Conservation (phyloP, 2,329 filamentous ascomycete species). For the Aspergillus tanneri region DNA sequence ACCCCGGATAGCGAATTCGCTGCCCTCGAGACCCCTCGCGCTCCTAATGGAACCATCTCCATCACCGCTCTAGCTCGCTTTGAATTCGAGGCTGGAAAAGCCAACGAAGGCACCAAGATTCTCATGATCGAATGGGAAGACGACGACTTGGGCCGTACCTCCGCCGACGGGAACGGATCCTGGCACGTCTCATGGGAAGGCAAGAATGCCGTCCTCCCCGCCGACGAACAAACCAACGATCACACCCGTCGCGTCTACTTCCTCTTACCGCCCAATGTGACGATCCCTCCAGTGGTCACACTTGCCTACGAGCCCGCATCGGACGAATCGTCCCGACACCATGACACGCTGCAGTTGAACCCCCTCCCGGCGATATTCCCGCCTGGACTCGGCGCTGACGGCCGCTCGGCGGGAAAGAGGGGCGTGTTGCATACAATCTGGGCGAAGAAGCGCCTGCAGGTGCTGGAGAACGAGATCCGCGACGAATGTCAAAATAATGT, state of each 20-base stretch:
- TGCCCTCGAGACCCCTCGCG: conserved; percentile 34
- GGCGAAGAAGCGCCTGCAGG: conserved; percentile 77
- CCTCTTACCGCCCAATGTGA: conserved; percentile 69
- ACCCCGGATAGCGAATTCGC: conserved; percentile 34
- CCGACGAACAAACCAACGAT: conserved; percentile 58
- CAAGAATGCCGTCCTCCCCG: conserved; percentile 69
- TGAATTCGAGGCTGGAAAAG: conserved; percentile 76
- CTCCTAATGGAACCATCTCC: conserved; percentile 31
- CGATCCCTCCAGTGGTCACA: conserved; percentile 70
- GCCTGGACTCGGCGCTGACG: conserved; percentile 67
- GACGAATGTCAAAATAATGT: conserved; percentile 69
- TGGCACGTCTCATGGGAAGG: conserved; percentile 86
- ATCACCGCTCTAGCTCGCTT: conserved; percentile 73
- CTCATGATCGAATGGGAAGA: conserved; percentile 91
- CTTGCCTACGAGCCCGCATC: conserved; percentile 54
- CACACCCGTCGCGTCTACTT: conserved; percentile 71
- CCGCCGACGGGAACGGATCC: conserved; percentile 43
- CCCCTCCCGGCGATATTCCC: conserved; percentile 86
- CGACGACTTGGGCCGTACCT: conserved; percentile 49
- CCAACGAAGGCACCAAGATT: conserved; percentile 83
- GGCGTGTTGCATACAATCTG: conserved; percentile 87
- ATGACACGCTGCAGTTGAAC: conserved; percentile 61
- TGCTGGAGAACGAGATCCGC: conserved; percentile 74
- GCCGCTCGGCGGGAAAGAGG: conserved; percentile 66
- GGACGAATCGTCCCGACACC: conserved; percentile 15